These are phyloP conservation scores for Endoconidiophora laricicola DNA, from an alignment of 2,329 filamentous ascomycete species.

Conservation along the genomic window DNA sequence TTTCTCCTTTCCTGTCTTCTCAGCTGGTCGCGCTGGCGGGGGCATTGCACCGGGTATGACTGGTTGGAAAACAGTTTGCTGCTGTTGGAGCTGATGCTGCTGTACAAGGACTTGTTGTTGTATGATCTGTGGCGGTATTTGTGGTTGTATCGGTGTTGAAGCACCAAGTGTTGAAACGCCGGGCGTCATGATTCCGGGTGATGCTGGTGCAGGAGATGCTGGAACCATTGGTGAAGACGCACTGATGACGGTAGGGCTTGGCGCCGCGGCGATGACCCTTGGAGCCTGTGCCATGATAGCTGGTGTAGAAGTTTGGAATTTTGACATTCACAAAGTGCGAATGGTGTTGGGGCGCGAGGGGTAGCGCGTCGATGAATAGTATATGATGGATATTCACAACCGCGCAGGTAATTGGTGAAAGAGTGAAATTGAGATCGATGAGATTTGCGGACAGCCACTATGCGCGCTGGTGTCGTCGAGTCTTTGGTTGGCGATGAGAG, in stretches of 20 bases:
- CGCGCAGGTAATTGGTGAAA: no score
- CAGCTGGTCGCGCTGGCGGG: slow-evolving; percentile 43
- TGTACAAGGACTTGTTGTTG: slow-evolving; percentile 6
- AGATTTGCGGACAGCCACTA: no score
- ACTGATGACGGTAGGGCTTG: slow-evolving; percentile 13
- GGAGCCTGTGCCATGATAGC: slow-evolving; percentile 10
- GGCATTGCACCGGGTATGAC: slow-evolving; percentile 31
- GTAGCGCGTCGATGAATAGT: no score
- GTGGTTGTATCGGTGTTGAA: slow-evolving; percentile 2
- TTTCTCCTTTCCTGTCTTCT: slow-evolving; percentile 43
- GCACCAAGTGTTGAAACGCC: neutral
- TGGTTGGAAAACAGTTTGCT: slow-evolving; percentile 4
- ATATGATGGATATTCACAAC: no score
- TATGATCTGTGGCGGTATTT: slow-evolving; percentile 1
- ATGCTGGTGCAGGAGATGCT: slow-evolving; percentile 9
- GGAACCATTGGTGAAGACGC: slow-evolving; percentile 15
- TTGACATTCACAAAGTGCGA: no score
- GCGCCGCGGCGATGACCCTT: slow-evolving; percentile 5
- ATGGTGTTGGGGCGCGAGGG: neutral
- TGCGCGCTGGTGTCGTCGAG: no score
- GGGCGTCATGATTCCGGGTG: slow-evolving; percentile 10
- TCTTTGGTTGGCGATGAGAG: no score
- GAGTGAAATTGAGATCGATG: no score
- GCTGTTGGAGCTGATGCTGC: slow-evolving; percentile 1
- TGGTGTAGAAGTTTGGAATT: no score